Percentiles rank a stretch among this genome's conserved stretches.
These are phyloP conservation scores for Pestalotiopsis sp. DNA, from an alignment of 2,329 filamentous ascomycete species.

Conservation along the genomic window DNA sequence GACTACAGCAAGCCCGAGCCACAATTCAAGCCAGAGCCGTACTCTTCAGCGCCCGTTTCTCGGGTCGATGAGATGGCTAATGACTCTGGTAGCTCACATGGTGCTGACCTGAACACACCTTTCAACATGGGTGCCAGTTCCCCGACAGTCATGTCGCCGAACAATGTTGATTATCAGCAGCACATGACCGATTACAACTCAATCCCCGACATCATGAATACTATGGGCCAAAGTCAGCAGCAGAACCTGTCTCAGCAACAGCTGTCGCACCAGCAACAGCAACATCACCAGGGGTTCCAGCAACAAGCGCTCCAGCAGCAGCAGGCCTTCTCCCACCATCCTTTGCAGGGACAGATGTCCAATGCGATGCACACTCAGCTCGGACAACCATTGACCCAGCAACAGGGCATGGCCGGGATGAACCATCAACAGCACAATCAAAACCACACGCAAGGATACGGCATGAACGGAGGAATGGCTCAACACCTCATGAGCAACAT, in stretches of 20 bases:
- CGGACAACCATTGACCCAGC: conserved; percentile 29
- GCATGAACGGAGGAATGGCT: conserved; percentile 17
- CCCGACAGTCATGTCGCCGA: conserved; percentile 54
- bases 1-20: conserved; percentile 45
- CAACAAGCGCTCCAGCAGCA: conserved; percentile 33
- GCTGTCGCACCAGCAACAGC: conserved; percentile 22
- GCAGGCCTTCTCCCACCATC: conserved; percentile 22
- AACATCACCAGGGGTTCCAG: conserved; percentile 31
- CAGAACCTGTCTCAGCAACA: conserved; percentile 7
- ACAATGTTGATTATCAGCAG: conserved; percentile 44
- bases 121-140: conserved; percentile 48
- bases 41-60: conserved; percentile 36
- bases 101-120: conserved; percentile 47
- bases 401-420: conserved; percentile 31
- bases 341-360: conserved; percentile 34
- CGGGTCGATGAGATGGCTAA: conserved; percentile 40
- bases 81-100: conserved; percentile 38
- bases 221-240: conserved; percentile 39
- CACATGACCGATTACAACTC: conserved; percentile 49
- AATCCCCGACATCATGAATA: conserved; percentile 56
- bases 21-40: conserved; percentile 31
- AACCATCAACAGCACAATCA: conserved; percentile 30
- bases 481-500: conserved; percentile 31
- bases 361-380: conserved; percentile 31
- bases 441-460: conserved; percentile 27